Percentiles rank a stretch among this genome's conserved stretches.
These are phyloP conservation scores for Ophiostoma sp. DNA, from an alignment of 2,329 filamentous ascomycete species.

Conservation along the genomic window DNA sequence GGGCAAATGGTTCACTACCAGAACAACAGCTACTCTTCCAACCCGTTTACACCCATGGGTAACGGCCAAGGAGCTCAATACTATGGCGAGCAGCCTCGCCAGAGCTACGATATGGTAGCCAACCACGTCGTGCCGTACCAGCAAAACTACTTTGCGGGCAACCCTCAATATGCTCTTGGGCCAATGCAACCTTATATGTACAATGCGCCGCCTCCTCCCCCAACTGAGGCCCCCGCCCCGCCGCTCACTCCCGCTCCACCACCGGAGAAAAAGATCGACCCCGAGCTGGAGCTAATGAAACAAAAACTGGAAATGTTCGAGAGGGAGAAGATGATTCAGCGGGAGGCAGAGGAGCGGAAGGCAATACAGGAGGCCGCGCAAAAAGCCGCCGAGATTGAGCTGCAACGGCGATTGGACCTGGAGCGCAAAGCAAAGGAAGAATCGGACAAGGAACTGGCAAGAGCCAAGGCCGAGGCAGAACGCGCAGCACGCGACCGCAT, in stretches of 20 bases:
- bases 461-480: slow-evolving; percentile 44
- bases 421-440: slow-evolving; percentile 41
- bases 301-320: slow-evolving; percentile 50
- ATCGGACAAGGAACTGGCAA: slow-evolving; percentile 44
- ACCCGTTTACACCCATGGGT: slow-evolving; percentile 42
- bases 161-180: slow-evolving; percentile 31
- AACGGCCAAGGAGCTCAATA: slow-evolving; percentile 25
- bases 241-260: slow-evolving; percentile 38
- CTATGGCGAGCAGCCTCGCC: slow-evolving; percentile 33
- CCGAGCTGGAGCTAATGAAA: slow-evolving; percentile 57
- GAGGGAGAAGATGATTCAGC: slow-evolving; percentile 39
- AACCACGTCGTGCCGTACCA: slow-evolving; percentile 48
- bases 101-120: slow-evolving; percentile 33
- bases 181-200: slow-evolving; percentile 39
- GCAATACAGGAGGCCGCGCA: not conserved
- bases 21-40: slow-evolving; percentile 28
- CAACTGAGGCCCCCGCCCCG: slow-evolving; percentile 38
- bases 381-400: slow-evolving; percentile 24
- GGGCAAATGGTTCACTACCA: slow-evolving; percentile 31
- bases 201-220: slow-evolving; percentile 39
- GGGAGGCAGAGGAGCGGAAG: slow-evolving; percentile 28
- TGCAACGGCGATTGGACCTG: slow-evolving; percentile 29
- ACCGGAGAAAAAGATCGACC: slow-evolving; percentile 39
- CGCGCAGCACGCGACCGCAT: slow-evolving; percentile 38
- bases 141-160: slow-evolving; percentile 33